Base-by-base conservation (phyloP, 2,329 filamentous ascomycete species). In the Trichophyton mentagrophytes region DNA sequence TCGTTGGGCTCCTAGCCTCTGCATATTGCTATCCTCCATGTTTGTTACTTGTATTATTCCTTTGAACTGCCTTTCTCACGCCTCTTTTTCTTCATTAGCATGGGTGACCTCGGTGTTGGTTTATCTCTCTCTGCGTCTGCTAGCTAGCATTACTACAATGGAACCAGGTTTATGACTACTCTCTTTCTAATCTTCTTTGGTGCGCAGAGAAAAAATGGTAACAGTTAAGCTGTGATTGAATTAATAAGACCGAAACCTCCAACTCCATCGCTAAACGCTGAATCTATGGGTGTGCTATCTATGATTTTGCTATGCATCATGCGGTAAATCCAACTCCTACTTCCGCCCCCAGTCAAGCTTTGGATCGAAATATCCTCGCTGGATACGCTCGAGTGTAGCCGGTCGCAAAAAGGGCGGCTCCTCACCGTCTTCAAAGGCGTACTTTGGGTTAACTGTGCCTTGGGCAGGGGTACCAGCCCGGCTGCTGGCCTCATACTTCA, bases 351-450 rank as follows among this genome's bases (percentile, higher is more conserved):
- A 27, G 17, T 51, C 61, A 17, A 53, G 15, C 7, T 25, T 30
- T 38, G 36, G 17, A 56, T 60, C 55, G 13, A 49, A 58, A 40
- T 25, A 51, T 9, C 62, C 62, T 22, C 62, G 51, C 25, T 17
- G 13, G 27, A 63, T 60, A 42, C 62, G 57, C 3, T 61, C 56
- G 15, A 63, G 22, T 7, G 57, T 63, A 20, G 60, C 46, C 8
- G 62, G 62, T 8, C 53, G 60, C 8, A 63, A 46, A 17, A 61
- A 20, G 11, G 60, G 62, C 0, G 51, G 57, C 1, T 63, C 56
- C 1, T 61, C 59, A 11, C n/a, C 33, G 11, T 57, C 51, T 56
- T 30, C 51, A 56, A 38, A 22, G 33, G 20, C 8, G 15, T 30
- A 38, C 13, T 56, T 38, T 8, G 8, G 51, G 51, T 38, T 36